phyloP scores from a whole-genome alignment of 1,284 basidiomycete genomes.

The Sporisorium reilianum region DNA sequence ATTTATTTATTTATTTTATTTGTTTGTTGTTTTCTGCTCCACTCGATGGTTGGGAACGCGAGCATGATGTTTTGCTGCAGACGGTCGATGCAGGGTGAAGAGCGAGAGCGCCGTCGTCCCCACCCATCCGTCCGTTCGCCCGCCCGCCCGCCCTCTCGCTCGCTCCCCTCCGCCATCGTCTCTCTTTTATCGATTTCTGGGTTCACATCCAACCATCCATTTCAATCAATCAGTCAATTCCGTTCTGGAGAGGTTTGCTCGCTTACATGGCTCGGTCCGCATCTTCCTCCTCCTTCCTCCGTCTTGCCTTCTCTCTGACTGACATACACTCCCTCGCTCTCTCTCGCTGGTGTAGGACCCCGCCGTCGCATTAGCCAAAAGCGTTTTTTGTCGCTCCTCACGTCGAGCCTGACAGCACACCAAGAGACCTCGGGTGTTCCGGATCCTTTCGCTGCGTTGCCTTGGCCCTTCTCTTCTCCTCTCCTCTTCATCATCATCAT shows the following conservation, averaged over 20 bases:
- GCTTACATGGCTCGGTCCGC: constrained; percentile 35
- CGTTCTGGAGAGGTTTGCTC: constrained; percentile 3
- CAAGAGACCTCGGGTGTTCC: constrained; percentile 39
- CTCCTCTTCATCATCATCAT: constrained; percentile 1
- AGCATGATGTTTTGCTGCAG: neutral
- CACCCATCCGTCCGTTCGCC: neutral
- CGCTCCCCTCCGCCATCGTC: neutral
- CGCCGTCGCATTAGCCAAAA: neutral
- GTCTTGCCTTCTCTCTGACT: neutral
- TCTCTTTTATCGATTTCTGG: constrained; percentile 1
- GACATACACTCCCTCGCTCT: neutral
- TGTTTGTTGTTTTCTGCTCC: neutral
- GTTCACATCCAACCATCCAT: constrained; percentile 2
- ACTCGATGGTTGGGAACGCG: neutral
- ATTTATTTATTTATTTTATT: neutral
- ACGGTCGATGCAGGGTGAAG: too few relatives aligned
- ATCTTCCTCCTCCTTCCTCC: constrained; percentile 3
- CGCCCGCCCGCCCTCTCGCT: neutral
- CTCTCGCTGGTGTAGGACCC: neutral
- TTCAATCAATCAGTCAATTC: neutral
- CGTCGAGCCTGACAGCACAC: too few relatives aligned
- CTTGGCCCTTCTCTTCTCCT: neutral
- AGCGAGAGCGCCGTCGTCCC: neutral
- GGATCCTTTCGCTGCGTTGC: constrained; percentile 28
- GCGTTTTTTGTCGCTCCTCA: constrained; percentile 1